Evolutionary conservation across 306 rosid species (phyloP).

Genomic region (Corylus americana): DNA sequence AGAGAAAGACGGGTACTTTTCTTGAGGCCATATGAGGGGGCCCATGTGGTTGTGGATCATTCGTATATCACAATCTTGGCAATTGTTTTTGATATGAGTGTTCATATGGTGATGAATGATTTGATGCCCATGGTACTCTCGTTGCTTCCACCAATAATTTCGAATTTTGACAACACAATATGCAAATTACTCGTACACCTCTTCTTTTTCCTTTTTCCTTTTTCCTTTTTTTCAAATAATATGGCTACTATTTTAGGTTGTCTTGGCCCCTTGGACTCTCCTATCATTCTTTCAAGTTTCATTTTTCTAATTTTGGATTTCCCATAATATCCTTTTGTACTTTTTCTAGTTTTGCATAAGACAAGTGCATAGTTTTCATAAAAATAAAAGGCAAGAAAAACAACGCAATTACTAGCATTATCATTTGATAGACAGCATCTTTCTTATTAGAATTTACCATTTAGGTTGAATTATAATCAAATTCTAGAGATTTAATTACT

Average conservation of each 20-base stretch:
- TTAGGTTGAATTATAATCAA: too few species aligned
- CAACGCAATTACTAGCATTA: too few species aligned
- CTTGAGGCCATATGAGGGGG: neutral
- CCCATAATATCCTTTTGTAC: too few species aligned
- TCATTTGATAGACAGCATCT: too few species aligned
- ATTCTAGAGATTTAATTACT: too few species aligned
- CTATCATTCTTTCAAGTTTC: too few species aligned
- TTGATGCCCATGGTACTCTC: neutral
- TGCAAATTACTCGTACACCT: neutral
- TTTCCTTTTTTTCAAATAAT: neutral
- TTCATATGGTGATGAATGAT: neutral
- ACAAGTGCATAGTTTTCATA: too few species aligned
- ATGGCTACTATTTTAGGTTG: neutral
- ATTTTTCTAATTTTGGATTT: too few species aligned
- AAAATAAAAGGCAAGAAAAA: too few species aligned
- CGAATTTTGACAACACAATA: neutral
- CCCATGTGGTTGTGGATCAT: neutral
- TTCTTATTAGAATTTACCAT: too few species aligned
- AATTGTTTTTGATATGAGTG: neutral
- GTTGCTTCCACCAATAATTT: neutral
- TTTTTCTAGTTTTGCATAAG: too few species aligned
- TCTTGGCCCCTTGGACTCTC: too few species aligned
- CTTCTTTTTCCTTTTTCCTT: neutral
- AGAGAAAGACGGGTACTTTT: neutral
- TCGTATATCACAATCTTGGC: neutral